Conservation (phyloP, 2,329 filamentous ascomycete species). For the Beauveria varroae region DNA sequence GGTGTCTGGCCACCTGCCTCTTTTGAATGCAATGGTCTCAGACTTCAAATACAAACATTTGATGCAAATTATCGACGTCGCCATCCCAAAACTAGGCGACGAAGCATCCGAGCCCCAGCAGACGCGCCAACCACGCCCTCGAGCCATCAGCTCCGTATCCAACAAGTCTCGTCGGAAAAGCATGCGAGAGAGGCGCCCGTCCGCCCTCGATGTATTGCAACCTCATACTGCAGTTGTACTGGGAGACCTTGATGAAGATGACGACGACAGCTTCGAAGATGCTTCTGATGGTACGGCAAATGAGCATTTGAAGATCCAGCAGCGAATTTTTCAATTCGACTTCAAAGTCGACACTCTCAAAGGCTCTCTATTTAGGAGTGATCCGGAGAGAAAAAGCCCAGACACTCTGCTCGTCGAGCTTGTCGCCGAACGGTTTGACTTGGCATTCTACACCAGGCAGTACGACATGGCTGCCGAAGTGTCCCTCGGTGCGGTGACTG, state of each 20-base stretch:
- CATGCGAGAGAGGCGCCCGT: conserved; percentile 47
- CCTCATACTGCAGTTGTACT: conserved; percentile 71
- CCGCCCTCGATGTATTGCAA: conserved; percentile 66
- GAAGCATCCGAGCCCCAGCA: conserved; percentile 24
- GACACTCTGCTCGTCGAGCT: conserved; percentile 85
- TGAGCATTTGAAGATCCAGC: conserved; percentile 65
- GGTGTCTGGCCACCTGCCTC: conserved; percentile 83
- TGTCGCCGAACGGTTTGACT: conserved; percentile 78
- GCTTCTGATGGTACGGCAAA: conserved; percentile 48
- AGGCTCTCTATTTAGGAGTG: conserved; percentile 83
- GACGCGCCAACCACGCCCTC: conserved; percentile 30
- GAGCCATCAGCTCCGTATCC: conserved; percentile 39
- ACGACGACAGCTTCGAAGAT: conserved; percentile 62
- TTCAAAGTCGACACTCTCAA: conserved; percentile 93
- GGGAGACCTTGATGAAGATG: conserved; percentile 64
- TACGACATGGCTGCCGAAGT: conserved; percentile 94
- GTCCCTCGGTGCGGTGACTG: conserved; percentile 73
- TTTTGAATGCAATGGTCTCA: conserved; percentile 85
- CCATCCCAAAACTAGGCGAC: conserved; percentile 72
- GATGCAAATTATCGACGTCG: conserved; percentile 94
- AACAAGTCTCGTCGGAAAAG: conserved; percentile 36
- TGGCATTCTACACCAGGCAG: conserved; percentile 80
- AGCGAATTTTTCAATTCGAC: conserved; percentile 90
- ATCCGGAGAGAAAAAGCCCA: conserved; percentile 65
- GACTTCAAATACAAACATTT: conserved; percentile 95